These are phyloP conservation scores for Chrysoporthe austroafricana DNA, from an alignment of 2,329 filamentous ascomycete genomes.

Conservation along the genomic window DNA sequence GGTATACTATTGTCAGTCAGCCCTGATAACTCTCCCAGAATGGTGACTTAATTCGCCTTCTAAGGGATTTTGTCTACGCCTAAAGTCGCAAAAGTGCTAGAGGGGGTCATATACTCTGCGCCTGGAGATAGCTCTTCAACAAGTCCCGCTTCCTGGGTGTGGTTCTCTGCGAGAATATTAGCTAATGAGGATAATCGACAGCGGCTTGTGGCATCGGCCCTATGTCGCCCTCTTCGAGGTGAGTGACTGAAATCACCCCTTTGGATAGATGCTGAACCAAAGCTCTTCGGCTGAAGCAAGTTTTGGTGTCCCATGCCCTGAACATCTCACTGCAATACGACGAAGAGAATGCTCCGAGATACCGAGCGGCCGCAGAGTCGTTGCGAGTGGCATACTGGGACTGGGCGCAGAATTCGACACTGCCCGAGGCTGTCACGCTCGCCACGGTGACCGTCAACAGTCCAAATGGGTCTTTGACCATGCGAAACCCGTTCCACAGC, in stretches of 20 bases:
- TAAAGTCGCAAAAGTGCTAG: neutral
- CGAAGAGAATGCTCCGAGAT: conserved; percentile 39
- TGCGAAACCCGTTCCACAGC: conserved; percentile 55
- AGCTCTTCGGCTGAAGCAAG: conserved; percentile 46
- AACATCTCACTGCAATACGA: conserved; percentile 51
- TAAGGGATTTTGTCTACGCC: neutral
- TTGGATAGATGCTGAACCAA: conserved; percentile 21
- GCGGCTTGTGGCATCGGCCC: conserved; percentile 60
- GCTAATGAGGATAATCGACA: conserved; percentile 29
- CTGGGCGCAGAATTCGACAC: conserved; percentile 49
- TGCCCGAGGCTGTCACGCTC: conserved; percentile 47
- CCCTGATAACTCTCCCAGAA: neutral
- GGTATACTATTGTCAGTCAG: neutral
- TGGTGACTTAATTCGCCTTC: neutral
- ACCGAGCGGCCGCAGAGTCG: conserved; percentile 49
- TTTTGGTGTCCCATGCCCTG: conserved; percentile 51
- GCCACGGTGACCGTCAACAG: conserved; percentile 33
- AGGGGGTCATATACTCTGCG: neutral
- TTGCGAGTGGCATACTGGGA: conserved; percentile 60
- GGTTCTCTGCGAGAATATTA: neutral
- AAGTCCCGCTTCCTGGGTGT: neutral
- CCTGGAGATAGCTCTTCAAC: neutral
- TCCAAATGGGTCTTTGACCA: conserved; percentile 33
- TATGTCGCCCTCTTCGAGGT: conserved; percentile 60
- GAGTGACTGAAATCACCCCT: conserved; percentile 20